Base-by-base conservation (phyloP, 495 filamentous ascomycete species). In the Penicillium samsonianum region DNA sequence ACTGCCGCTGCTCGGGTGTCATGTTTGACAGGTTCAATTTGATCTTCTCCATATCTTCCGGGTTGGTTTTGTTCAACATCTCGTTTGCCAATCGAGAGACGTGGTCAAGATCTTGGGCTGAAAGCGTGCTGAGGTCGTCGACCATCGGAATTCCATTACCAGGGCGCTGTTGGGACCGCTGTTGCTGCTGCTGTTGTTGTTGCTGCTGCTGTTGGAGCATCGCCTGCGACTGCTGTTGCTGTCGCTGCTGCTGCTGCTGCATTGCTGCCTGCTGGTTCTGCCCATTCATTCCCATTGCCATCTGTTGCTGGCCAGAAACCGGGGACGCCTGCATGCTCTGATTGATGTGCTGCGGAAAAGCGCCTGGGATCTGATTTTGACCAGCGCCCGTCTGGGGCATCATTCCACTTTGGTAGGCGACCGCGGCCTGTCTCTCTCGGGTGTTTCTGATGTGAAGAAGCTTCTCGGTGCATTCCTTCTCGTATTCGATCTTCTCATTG, bases 331-430 rank as follows among this genome's bases (percentile, higher is more conserved):
- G 82, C 73, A 85, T 77, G 30, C 61, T 78, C 9, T 72, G 76
- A 52, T 78, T 81, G 62, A 85, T 71, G 43, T 84, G 83, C 14
- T 76, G 77, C 7, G 77, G 73, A 49, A 84, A 83, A 25, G 62
- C 71, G 12, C 67, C 65, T 23, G 67, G 70, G 20, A 73, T 61
- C 55, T 75, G 73, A 59, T 68, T 73, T 51, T 77, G 78, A 53
- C 70, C 73, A 5, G 67, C 65, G n/a, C 70, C 69, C 30, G 64
- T 67, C 58, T 78, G 77, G 57, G 73, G 68, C 55, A 75, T 78
- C 70, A 80, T 78, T 31, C 73, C 72, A 53, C 73, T 71, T 59
- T 79, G 73, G n/a, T 65, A 50, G 43, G 74, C 68, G 33, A 73
- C 70, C 14, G 73, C 72, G 16, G 77, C 71, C 59, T 82, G 78